Base-by-base conservation (phyloP, 176 grass and related monocot genomes). In the Oryza meyeriana region DNA sequence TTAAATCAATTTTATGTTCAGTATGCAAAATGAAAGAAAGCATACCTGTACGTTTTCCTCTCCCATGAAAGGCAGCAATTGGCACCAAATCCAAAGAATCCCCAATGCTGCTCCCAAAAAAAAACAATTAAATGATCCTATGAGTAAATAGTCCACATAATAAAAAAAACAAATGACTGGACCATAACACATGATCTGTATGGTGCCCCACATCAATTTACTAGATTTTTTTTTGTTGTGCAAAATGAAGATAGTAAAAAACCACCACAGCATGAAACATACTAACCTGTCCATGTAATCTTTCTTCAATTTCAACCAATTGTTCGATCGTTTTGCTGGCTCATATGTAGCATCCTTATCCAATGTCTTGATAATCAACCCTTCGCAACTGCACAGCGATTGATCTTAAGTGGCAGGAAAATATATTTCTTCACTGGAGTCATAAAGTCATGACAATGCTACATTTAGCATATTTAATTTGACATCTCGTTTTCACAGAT, bases 301-400 rank as follows among this genome's bases (percentile, higher is more conserved):
- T 89, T 98, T 98, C 82, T 98, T 98, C 75, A 98, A 88, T 83
- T 98, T 98, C 82, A 98, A 89, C 96, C 96, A 95, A 89, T 95
- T 98, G 74, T 98, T 98, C 71, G 96, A 98, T 63, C 95, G 88
- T 82, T 98, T 95, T 25, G 93, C 91, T 77, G 93, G 96, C 82
- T 98, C 96, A 80, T 98, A 98, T 64, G 96, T 95, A 65, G 96
- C 96, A 70, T 93, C 96, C 57, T 88, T 98, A 84, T 98, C 96
- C 89, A 98, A 55, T 82, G 96, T 98, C 89, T 98, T 98, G 81
- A 98, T 98, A 82, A 98, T 98, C 91, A 98, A 85, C 79, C 93
- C 93, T 93, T 98, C 96, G 88, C 96, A 98, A 87, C 96, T 98
- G 67, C 38, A 85, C 68, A 77, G 79, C 42, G 30, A 87, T 48